Conservation (phyloP, 2,329 filamentous ascomycete species). For the Sarocladium strictum region DNA sequence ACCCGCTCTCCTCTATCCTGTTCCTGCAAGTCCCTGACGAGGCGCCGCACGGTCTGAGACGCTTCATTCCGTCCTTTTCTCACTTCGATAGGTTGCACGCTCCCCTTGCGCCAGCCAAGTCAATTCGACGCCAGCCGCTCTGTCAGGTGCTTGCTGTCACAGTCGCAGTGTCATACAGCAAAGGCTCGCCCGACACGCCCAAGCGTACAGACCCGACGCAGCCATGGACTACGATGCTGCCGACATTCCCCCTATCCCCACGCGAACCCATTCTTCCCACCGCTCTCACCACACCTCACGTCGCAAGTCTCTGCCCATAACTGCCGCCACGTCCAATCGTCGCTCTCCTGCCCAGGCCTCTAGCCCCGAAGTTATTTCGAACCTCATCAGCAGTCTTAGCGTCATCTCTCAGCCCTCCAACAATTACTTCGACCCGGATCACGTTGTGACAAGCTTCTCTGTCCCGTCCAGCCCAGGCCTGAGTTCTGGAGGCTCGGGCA, state of each 20-base stretch:
- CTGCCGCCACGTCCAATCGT: constrained; percentile 11
- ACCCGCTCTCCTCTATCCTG: constrained; percentile 5
- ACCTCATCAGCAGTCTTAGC: constrained; percentile 63
- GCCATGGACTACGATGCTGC: constrained; percentile 6
- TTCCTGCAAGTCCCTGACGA: background rate
- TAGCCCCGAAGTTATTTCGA: constrained; percentile 65
- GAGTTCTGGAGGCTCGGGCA: constrained; percentile 37
- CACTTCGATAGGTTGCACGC: background rate
- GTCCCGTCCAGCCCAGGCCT: constrained; percentile 31
- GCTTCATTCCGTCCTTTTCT: constrained; percentile 5
- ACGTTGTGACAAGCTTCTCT: constrained; percentile 34
- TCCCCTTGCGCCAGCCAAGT: background rate
- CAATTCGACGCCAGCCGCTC: background rate
- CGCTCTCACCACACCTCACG: background rate
- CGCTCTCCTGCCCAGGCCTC: constrained; percentile 33
- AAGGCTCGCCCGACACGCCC: background rate
- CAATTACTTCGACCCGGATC: constrained; percentile 59
- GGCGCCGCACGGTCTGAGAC: constrained; percentile 6
- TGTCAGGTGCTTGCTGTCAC: background rate
- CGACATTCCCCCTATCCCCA: constrained; percentile 10
- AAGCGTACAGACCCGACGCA: background rate
- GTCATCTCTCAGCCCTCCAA: constrained; percentile 63
- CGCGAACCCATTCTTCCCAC: constrained; percentile 7
- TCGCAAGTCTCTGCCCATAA: constrained; percentile 1
- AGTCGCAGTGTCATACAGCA: background rate